Percentiles rank a stretch among this genome's conserved stretches.
phyloP scores from a whole-genome alignment of 108 stramenopile genomes.

The Skeletonema menzelii region DNA sequence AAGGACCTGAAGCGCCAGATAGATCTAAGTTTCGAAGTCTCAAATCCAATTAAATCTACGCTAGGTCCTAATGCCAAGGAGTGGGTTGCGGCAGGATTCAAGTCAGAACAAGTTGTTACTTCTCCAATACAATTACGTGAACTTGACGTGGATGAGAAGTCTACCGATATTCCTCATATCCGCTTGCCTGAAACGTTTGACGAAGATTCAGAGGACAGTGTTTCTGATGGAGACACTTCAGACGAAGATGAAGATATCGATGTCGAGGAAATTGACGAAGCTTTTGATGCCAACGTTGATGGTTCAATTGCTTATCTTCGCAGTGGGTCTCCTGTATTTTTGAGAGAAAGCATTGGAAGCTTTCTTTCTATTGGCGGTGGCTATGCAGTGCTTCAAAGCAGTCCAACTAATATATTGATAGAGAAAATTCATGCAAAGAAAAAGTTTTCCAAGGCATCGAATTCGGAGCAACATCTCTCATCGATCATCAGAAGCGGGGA shows the following conservation, averaged over 20 bases:
- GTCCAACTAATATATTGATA: conserved; percentile 49
- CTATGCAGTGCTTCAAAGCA: conserved; percentile 74
- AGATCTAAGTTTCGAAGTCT: conserved; percentile 49
- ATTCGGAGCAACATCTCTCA: conserved; percentile 14
- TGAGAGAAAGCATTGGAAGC: conserved; percentile 54
- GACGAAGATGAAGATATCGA: conserved; percentile 1
- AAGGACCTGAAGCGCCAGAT: conserved; percentile 38
- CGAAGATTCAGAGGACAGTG: neutral
- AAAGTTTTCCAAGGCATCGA: neutral
- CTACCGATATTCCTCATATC: neutral
- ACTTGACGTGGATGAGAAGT: neutral
- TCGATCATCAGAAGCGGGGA: conserved; percentile 80
- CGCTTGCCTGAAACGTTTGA: neutral
- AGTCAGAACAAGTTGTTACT: neutral
- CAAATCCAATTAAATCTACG: conserved; percentile 21
- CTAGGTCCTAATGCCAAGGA: neutral
- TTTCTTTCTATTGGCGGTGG: conserved; percentile 73
- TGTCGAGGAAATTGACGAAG: neutral
- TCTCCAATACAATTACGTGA: neutral
- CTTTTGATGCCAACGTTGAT: neutral
- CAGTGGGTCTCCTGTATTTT: conserved; percentile 57
- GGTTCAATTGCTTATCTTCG: conserved; percentile 42
- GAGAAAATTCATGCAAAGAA: conserved; percentile 54
- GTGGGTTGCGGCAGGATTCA: neutral
- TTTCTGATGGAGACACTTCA: neutral